Conservation (phyloP, 2,329 filamentous ascomycete genomes). For the Plenodomus tracheiphilus region DNA sequence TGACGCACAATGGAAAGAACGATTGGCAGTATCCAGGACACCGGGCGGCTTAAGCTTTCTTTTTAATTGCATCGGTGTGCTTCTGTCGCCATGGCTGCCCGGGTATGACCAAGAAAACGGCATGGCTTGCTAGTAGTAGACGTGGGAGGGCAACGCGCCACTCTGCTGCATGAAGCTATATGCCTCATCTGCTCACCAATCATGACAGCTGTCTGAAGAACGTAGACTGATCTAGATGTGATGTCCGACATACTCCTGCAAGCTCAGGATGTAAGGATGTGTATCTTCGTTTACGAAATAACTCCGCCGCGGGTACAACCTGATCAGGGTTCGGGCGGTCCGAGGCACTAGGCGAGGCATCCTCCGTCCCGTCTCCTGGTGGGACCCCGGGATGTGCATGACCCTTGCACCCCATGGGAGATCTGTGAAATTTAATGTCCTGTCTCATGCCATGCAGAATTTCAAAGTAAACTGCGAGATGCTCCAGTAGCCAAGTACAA, state of each 20-base stretch:
- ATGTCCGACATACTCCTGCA: neutral
- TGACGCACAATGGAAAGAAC: conserved; percentile 5
- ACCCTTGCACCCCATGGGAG: neutral
- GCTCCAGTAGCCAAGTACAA: neutral
- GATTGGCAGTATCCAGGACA: conserved; percentile 5
- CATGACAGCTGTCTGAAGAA: neutral
- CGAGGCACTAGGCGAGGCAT: too few relatives aligned
- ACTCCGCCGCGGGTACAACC: neutral
- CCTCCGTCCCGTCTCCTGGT: too few relatives aligned
- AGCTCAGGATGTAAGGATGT: neutral
- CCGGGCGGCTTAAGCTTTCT: conserved; percentile 4
- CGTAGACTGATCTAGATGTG: neutral
- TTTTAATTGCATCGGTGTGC: conserved; percentile 4
- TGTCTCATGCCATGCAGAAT: neutral
- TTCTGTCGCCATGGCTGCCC: neutral
- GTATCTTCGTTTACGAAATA: neutral
- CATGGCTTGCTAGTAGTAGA: neutral
- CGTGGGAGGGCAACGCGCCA: neutral
- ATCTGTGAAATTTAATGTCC: neutral
- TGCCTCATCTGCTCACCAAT: neutral
- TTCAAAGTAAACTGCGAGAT: neutral
- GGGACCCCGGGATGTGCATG: neutral
- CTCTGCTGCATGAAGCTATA: neutral
- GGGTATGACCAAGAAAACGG: neutral
- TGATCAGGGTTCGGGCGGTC: neutral